Conservation (phyloP, 148 eudicot species). For the Heliosperma pusillum region DNA sequence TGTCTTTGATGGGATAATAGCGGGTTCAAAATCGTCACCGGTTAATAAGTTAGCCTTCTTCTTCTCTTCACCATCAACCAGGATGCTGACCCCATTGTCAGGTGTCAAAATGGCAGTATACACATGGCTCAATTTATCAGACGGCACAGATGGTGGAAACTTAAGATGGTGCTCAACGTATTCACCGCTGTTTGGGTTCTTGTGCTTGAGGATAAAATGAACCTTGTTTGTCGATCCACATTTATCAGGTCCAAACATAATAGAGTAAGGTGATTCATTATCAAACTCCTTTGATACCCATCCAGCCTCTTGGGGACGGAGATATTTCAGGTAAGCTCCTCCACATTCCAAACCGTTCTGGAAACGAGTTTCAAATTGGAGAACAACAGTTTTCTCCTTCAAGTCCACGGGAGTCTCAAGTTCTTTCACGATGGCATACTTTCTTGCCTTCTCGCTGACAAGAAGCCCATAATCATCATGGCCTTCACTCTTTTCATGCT, state of each 20-base stretch:
- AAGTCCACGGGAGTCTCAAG: constrained; percentile 63
- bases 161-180: constrained; percentile 89
- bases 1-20: constrained; percentile 70
- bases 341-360: constrained; percentile 89
- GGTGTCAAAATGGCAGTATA: constrained; percentile 79
- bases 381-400: constrained; percentile 60
- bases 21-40: constrained; percentile 74
- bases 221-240: constrained; percentile 97
- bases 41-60: constrained; percentile 76
- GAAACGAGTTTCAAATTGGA: constrained; percentile 83
- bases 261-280: constrained; percentile 73
- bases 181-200: constrained; percentile 87
- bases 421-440: constrained; percentile 90
- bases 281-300: constrained; percentile 78
- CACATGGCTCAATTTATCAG: constrained; percentile 78
- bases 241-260: constrained; percentile 92
- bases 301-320: constrained; percentile 85
- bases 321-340: constrained; percentile 80
- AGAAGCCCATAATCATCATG: constrained; percentile 96
- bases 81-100: constrained; percentile 58
- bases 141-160: constrained; percentile 82
- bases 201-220: constrained; percentile 88
- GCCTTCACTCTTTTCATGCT: constrained; percentile 84
- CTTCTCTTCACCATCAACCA: constrained; percentile 91
- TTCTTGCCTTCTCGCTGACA: constrained; percentile 84